phyloP scores from a whole-genome alignment of 768 basidiomycete species.

The Lentinula sp. region DNA sequence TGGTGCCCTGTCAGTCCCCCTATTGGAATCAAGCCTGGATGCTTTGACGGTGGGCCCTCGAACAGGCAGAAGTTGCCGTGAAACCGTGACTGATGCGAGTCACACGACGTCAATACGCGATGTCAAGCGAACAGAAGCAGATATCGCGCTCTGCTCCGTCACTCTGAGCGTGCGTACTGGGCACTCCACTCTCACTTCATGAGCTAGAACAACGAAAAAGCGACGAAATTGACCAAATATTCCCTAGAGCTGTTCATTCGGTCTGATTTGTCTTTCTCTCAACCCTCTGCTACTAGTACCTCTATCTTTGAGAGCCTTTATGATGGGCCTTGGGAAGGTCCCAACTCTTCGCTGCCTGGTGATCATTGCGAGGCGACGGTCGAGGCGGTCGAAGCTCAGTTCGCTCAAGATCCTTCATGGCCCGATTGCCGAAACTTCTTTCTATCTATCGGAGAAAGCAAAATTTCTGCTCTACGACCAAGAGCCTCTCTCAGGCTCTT shows the following conservation, averaged over 20 bases:
- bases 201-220: background rate
- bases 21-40: too few species aligned
- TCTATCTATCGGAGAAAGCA: background rate
- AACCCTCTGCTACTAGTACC: background rate
- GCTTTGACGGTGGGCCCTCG: too few species aligned
- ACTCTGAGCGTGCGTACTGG: background rate
- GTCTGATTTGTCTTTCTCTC: background rate
- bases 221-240: background rate
- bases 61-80: too few species aligned
- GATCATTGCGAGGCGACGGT: background rate
- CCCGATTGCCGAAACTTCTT: background rate
- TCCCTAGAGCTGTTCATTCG: background rate
- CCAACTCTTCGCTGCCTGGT: background rate
- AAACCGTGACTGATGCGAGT: too few species aligned
- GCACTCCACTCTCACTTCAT: background rate
- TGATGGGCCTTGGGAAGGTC: background rate
- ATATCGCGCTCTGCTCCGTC: background rate
- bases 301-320: background rate
- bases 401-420: background rate
- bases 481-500: background rate
- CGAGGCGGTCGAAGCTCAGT: background rate
- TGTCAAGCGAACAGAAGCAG: too few species aligned
- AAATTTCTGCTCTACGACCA: background rate
- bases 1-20: too few species aligned
- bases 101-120: too few species aligned